Evolutionary conservation across 2,329 filamentous ascomycete species (phyloP), one percentile per base, ranked within the genome.

Genomic region (Fusarium sulawesiense): DNA sequence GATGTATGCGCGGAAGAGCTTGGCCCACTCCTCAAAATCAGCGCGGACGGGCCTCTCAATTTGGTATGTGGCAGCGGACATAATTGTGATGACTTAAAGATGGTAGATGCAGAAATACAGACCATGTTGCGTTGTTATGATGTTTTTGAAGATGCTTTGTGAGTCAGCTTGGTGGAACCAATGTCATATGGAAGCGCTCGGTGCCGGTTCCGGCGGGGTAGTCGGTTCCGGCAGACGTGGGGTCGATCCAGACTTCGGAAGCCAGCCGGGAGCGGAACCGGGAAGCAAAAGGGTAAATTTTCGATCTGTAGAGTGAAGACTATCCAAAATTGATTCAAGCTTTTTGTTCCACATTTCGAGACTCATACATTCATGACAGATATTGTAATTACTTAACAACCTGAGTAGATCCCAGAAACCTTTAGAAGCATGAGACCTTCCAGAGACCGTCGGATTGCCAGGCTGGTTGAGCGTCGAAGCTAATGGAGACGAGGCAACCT

Each of bases 21-120:
- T 45, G 3, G 67, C 32, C 67, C 67, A 70, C 29, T 68, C 45
- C 4, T 68, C 50, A n/a, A 23, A 70, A 58, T 70, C 67, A 3
- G 12, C 11, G 0, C 46, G 54, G 3, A 46, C 48, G 1, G 58
- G 67, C 37, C 55, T 57, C 13, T 58, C 65, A 4, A 70, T 70
- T 0, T 59, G 25, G 18, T 69, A 68, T 2, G 42, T 42, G 32
- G 34, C 20, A 21, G 42, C 40, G 14, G 66, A 32, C 66, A 68
- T 68, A 1, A 0, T 7, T 11, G 10, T 1, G 20, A 1, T 16
- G 3, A 3, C 4, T 7, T 2, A 4, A 12, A 6, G 7, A 9
- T 14, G 8, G 6, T 11, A 37, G 9, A n/a, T 37, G 18, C 34
- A 12, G 18, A 18, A 9, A 4, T 21, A 3, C 9, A 16, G 29